phyloP scores from a whole-genome alignment of 2,329 filamentous ascomycete genomes.

The Fusarium decemcellulare region DNA sequence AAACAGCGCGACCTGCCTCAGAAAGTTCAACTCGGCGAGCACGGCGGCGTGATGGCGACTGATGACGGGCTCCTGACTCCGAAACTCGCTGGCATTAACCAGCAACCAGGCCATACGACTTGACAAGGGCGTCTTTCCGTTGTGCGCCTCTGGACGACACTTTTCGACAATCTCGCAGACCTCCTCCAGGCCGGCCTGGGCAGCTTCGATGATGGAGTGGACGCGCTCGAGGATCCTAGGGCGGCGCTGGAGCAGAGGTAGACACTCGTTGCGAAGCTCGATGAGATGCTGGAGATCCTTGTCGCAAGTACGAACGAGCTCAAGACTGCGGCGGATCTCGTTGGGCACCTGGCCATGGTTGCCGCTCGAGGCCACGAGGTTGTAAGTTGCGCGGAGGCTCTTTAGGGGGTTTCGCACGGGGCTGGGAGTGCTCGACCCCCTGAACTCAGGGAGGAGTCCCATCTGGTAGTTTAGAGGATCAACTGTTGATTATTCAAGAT shows the following conservation, averaged over 20 bases:
- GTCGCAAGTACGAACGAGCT: constrained; percentile 51
- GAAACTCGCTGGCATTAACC: constrained; percentile 45
- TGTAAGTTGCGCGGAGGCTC: constrained; percentile 24
- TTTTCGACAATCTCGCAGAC: constrained; percentile 50
- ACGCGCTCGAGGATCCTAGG: constrained; percentile 47
- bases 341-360: constrained; percentile 46
- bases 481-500: no score
- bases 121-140: constrained; percentile 34
- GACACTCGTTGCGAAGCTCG: constrained; percentile 47
- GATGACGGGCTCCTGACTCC: constrained; percentile 44
- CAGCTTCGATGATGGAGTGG: constrained; percentile 48
- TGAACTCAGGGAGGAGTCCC: no score
- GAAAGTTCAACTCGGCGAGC: constrained; percentile 47
- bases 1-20: constrained; percentile 39
- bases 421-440: not conserved
- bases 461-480: not conserved
- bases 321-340: constrained; percentile 47
- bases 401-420: constrained; percentile 23
- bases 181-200: constrained; percentile 45
- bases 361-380: constrained; percentile 33
- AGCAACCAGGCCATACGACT: constrained; percentile 45
- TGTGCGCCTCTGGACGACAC: constrained; percentile 42
- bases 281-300: constrained; percentile 52
- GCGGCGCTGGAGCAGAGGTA: constrained; percentile 42
- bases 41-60: constrained; percentile 49